Percentiles rank a stretch among this genome's conserved stretches.
phyloP scores from a whole-genome alignment of 495 filamentous ascomycete species.

The Glarea lozoyensis region DNA sequence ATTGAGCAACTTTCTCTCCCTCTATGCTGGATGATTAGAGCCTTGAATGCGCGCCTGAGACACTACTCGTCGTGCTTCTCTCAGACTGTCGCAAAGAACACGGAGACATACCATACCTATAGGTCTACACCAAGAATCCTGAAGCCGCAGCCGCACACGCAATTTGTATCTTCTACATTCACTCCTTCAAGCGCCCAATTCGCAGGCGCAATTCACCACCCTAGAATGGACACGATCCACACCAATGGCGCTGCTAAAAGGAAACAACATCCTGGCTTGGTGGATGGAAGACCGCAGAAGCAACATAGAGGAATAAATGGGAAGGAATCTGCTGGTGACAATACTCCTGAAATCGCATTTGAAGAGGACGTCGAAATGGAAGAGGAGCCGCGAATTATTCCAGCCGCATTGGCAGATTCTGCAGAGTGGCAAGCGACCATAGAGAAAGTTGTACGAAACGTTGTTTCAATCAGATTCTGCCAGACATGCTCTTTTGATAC shows the following conservation, averaged over 20 bases:
- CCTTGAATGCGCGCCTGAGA: conserved; percentile 19
- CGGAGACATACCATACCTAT: conserved; percentile 4
- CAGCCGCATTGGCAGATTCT: conserved; percentile 55
- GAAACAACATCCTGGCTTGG: conserved; percentile 30
- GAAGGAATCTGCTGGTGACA: conserved; percentile 35
- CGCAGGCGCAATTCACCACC: conserved; percentile 1
- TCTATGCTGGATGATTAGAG: conserved; percentile 21
- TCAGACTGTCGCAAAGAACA: conserved; percentile 9
- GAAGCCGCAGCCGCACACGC: no score
- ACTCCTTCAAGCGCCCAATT: not conserved
- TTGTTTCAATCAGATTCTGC: conserved; percentile 97
- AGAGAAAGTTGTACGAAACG: conserved; percentile 81
- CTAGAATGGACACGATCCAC: conserved; percentile 15
- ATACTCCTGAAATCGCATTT: conserved; percentile 32
- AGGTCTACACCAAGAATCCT: not conserved
- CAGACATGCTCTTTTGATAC: conserved; percentile 98
- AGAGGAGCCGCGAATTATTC: conserved; percentile 28
- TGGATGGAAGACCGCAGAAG: conserved; percentile 37
- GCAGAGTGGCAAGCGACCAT: conserved; percentile 97
- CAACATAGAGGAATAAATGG: conserved; percentile 38
- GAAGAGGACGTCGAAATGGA: conserved; percentile 28
- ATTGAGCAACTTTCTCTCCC: not conserved
- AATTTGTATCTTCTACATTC: no score
- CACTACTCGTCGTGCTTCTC: conserved; percentile 21
- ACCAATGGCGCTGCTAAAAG: conserved; percentile 41